Evolutionary conservation across 2,329 filamentous ascomycete genomes (phyloP).

Genomic region (Drechslera avenae): DNA sequence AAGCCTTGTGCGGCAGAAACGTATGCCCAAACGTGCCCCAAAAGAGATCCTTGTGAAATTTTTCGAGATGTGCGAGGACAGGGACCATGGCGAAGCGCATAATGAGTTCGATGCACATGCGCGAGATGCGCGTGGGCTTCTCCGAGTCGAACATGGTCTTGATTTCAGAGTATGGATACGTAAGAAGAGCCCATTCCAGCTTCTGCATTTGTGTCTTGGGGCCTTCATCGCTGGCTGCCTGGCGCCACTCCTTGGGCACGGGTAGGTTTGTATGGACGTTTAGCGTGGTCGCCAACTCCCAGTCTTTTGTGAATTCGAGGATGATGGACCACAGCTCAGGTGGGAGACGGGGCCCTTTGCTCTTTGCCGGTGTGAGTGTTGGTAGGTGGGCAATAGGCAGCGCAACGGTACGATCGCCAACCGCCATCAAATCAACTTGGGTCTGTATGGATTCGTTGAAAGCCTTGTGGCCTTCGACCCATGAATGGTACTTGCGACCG

Average conservation of each 20-base stretch:
- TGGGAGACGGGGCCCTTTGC: slow-evolving; percentile 62
- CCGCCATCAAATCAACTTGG: slow-evolving; percentile 74
- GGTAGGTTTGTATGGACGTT: slow-evolving; percentile 79
- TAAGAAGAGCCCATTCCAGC: slow-evolving; percentile 84
- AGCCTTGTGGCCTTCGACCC: slow-evolving; percentile 66
- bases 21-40: slow-evolving; percentile 82
- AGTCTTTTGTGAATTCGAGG: slow-evolving; percentile 82
- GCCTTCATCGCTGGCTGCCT: slow-evolving; percentile 66
- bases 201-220: slow-evolving; percentile 75
- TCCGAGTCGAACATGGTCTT: slow-evolving; percentile 74
- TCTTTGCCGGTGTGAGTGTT: slow-evolving; percentile 41
- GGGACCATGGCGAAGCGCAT: slow-evolving; percentile 87
- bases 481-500: slow-evolving; percentile 57
- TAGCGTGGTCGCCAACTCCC: slow-evolving; percentile 84
- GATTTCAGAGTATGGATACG: slow-evolving; percentile 70
- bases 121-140: slow-evolving; percentile 75
- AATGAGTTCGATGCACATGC: slow-evolving; percentile 82
- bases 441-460: slow-evolving; percentile 77
- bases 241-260: slow-evolving; percentile 74
- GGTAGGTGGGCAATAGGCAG: slow-evolving; percentile 42
- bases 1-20: slow-evolving; percentile 85
- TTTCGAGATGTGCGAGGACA: slow-evolving; percentile 74
- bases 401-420: slow-evolving; percentile 69
- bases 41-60: slow-evolving; percentile 74
- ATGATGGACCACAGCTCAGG: slow-evolving; percentile 90